phyloP scores from a whole-genome alignment of 140 eudicot genomes.

The Bidens hawaiensis region DNA sequence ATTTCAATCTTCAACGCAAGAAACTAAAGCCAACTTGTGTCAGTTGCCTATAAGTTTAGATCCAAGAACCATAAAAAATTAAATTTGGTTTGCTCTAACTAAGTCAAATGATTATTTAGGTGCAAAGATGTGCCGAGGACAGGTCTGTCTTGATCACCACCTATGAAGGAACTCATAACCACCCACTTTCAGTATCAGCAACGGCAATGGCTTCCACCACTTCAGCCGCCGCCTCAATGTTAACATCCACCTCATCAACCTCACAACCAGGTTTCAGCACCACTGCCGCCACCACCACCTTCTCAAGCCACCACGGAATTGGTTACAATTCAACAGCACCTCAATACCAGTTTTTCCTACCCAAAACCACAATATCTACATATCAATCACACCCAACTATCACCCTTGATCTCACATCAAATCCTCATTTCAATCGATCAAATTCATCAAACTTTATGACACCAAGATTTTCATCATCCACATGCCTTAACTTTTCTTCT shows the following conservation, averaged over 20 bases:
- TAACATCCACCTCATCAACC: slow-evolving; percentile 66
- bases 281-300: slow-evolving; percentile 32
- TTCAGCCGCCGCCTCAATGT: slow-evolving; percentile 83
- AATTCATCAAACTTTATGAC: slow-evolving; percentile 22
- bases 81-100: neutral
- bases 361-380: slow-evolving; percentile 57
- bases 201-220: slow-evolving; percentile 52
- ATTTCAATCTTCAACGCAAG: slow-evolving; percentile 6
- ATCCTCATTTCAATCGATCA: slow-evolving; percentile 33
- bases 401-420: slow-evolving; percentile 82
- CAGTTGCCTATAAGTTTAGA: slow-evolving; percentile 8
- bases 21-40: slow-evolving; percentile 9
- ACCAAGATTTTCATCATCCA: slow-evolving; percentile 44
- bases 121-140: slow-evolving; percentile 85
- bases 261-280: slow-evolving; percentile 59
- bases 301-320: slow-evolving; percentile 38
- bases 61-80: neutral
- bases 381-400: slow-evolving; percentile 78
- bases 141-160: slow-evolving; percentile 65
- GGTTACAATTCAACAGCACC: slow-evolving; percentile 39
- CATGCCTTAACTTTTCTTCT: slow-evolving; percentile 62
- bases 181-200: slow-evolving; percentile 40
- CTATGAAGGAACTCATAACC: slow-evolving; percentile 79
- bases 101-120: slow-evolving; percentile 35
- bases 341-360: slow-evolving; percentile 55